Evolutionary conservation across 2,329 filamentous ascomycete genomes (phyloP).

Genomic region (Arachnomyces sp.): DNA sequence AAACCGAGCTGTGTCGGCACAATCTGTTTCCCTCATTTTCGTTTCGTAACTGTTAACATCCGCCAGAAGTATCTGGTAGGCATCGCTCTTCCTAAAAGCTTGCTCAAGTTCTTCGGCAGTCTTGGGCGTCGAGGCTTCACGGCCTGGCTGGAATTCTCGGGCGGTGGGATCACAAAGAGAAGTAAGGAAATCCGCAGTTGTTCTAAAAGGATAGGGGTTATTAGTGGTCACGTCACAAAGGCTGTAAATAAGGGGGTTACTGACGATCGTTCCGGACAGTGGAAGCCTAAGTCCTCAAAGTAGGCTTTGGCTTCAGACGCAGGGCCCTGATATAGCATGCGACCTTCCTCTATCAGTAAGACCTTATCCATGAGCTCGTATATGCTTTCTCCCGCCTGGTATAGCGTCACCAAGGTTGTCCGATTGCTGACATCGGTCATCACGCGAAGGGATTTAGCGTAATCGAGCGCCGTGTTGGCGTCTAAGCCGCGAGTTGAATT

Average conservation of each 20-base stretch:
- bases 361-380: conserved; percentile 75
- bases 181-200: conserved; percentile 71
- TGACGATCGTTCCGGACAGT: conserved; percentile 45
- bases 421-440: conserved; percentile 71
- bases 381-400: conserved; percentile 63
- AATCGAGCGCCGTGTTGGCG: conserved; percentile 70
- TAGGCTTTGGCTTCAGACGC: conserved; percentile 55
- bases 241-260: background rate
- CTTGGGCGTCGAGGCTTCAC: conserved; percentile 59
- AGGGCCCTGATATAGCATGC: conserved; percentile 60
- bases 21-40: conserved; percentile 44
- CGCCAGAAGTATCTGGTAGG: conserved; percentile 52
- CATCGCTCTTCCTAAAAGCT: conserved; percentile 57
- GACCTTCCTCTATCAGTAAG: conserved; percentile 65
- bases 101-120: conserved; percentile 61
- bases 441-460: conserved; percentile 60
- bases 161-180: conserved; percentile 67
- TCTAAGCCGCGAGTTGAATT: conserved; percentile 69
- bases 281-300: conserved; percentile 59
- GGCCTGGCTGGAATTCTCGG: conserved; percentile 59
- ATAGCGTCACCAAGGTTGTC: conserved; percentile 63
- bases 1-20: conserved; percentile 51
- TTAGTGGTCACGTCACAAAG: conserved; percentile 3
- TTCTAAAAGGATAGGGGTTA: conserved; percentile 36
- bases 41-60: conserved; percentile 51